Conservation (phyloP, 2,329 filamentous ascomycete species). For the Rhynchosporium graminicola region DNA sequence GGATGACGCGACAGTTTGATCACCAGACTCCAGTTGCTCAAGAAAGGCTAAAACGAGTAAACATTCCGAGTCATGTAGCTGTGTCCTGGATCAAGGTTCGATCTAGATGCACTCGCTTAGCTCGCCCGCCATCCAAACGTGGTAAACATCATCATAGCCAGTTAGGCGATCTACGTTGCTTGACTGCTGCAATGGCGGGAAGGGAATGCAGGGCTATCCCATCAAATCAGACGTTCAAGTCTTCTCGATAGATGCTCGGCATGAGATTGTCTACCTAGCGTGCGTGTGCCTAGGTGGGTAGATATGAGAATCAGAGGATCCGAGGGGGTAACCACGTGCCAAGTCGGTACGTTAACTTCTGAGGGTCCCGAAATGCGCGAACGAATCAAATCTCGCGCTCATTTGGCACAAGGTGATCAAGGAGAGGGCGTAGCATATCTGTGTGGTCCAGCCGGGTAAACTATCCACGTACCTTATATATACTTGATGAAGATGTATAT, state of each 20-base stretch:
- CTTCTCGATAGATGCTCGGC: not conserved
- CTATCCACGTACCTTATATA: too few relatives aligned
- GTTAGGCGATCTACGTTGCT: not conserved
- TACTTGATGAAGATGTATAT: not conserved
- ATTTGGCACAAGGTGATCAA: too few relatives aligned
- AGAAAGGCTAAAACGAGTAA: slow-evolving; percentile 13
- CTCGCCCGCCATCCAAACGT: slow-evolving; percentile 14
- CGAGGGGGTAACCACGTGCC: not conserved
- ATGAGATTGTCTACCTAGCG: slow-evolving; percentile 6
- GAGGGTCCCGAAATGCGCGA: not conserved
- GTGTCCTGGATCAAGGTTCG: slow-evolving; percentile 1
- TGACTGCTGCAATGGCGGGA: not conserved
- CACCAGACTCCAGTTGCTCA: not conserved
- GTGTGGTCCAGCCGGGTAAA: too few relatives aligned
- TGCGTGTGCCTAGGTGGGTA: too few relatives aligned
- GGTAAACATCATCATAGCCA: slow-evolving; percentile 9
- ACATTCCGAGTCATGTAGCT: slow-evolving; percentile 14
- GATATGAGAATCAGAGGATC: too few relatives aligned
- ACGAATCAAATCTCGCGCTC: not conserved
- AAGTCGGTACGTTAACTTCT: slow-evolving; percentile 6
- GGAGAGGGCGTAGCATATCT: too few relatives aligned
- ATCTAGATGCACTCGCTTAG: slow-evolving; percentile 20
- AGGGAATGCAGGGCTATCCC: not conserved
- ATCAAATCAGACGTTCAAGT: slow-evolving; percentile 1
- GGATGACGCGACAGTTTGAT: slow-evolving; percentile 7